Evolutionary conservation across 345 rosid genomes (phyloP), one percentile per base, ranked within the genome.

Genomic region (Zanthoxylum bungeanum): DNA sequence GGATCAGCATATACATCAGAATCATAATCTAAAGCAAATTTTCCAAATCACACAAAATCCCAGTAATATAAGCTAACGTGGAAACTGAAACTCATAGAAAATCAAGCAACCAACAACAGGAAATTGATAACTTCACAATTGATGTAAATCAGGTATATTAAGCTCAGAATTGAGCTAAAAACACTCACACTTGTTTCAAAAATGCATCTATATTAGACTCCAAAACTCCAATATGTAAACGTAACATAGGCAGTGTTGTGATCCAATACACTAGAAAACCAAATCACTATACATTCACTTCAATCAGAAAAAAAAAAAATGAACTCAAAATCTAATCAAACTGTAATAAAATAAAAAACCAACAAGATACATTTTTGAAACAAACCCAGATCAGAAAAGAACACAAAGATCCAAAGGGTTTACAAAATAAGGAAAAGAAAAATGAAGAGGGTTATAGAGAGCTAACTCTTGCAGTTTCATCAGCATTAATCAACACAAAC

Each of bases 401-500:
- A 28, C 37, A 60, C 74, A 74, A 60, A 12, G n/a, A 28, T 10
- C 24, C 69, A 55, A 61, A 34, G 64, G 70, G 1, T 2, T 5
- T 40, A 22, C 60, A 66, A 25, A 52, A 52, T 28, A 34, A 74
- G 68, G 11, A 2, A 25, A 71, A n/a, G n/a, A n/a, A 63, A 60
- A 60, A 57, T 1, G 17, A 37, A 47, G 52, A 30, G 51, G 33
- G 22, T 77, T 46, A 47, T 17, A 37, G 60, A 71, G 72, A 10
- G 42, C 93, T 76, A 83, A 93, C 98, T 80, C 92, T 79, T 22
- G 81, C 89, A 77, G 69, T 84, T 81, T 93, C 98, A 64, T 93
- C 98, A 17, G 97, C 97, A 85, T 91, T 93, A 52, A 93, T 91
- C 46, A 91, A 87, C 44, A 91, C 96, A 79, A 93, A 91, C 81